Evolutionary conservation across 495 filamentous ascomycete species (phyloP).

Genomic region (Lentithecium fluviatile): DNA sequence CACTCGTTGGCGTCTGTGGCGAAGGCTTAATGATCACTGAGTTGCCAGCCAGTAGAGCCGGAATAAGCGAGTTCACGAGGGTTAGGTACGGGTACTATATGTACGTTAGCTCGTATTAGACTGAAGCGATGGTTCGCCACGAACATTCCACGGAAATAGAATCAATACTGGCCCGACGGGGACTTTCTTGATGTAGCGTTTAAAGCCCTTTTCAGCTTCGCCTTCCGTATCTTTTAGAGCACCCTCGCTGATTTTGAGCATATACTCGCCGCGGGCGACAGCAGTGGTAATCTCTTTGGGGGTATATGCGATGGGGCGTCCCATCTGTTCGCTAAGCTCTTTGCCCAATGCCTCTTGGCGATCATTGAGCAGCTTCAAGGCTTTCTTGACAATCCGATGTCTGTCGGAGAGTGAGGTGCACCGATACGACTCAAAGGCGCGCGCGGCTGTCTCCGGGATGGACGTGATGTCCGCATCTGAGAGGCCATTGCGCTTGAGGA

Average conservation of each 20-base stretch:
- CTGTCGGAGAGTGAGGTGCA: slow-evolving; percentile 62
- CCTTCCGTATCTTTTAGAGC: slow-evolving; percentile 71
- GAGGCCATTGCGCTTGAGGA: slow-evolving; percentile 72
- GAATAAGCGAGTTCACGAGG: slow-evolving; percentile 84
- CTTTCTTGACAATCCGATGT: slow-evolving; percentile 73
- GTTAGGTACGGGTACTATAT: slow-evolving; percentile 86
- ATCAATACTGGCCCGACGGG: slow-evolving; percentile 81
- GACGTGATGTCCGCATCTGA: slow-evolving; percentile 62
- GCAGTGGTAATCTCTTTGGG: slow-evolving; percentile 79
- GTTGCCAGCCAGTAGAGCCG: slow-evolving; percentile 83
- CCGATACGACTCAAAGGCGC: slow-evolving; percentile 70
- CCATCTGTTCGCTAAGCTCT: slow-evolving; percentile 93
- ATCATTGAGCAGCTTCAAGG: slow-evolving; percentile 63
- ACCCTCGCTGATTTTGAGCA: slow-evolving; percentile 75
- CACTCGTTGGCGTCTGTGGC: slow-evolving; percentile 88
- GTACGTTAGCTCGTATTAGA: slow-evolving; percentile 4
- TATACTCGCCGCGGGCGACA: slow-evolving; percentile 73
- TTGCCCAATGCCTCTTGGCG: slow-evolving; percentile 76
- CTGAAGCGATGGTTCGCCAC: slow-evolving; percentile 34
- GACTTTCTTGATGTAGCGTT: slow-evolving; percentile 80
- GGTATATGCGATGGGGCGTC: slow-evolving; percentile 82
- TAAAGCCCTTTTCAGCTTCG: slow-evolving; percentile 80
- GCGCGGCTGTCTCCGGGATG: slow-evolving; percentile 63
- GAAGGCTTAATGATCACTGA: slow-evolving; percentile 89
- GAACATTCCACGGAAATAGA: slow-evolving; percentile 93